phyloP scores from a whole-genome alignment of 192 early-diverging fungal genomes.

The Helicostylum pulchrum region DNA sequence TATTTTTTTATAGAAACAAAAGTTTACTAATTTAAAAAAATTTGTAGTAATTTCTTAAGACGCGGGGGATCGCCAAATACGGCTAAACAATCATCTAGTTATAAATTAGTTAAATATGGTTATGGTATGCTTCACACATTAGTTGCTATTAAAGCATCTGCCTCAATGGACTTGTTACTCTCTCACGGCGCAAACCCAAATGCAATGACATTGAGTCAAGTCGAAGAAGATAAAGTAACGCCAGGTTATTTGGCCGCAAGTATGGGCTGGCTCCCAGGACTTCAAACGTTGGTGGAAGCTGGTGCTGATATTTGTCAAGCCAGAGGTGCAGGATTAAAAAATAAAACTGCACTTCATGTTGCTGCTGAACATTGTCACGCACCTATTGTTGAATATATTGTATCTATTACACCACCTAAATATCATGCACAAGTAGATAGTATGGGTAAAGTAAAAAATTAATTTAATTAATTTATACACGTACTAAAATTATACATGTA shows the following conservation, averaged over 20 bases:
- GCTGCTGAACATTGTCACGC: conserved; percentile 27
- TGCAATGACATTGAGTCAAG: conserved; percentile 25
- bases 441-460: conserved; percentile 13
- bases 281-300: conserved; percentile 29
- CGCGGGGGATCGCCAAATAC: conserved; percentile 38
- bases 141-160: conserved; percentile 22
- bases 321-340: conserved; percentile 20
- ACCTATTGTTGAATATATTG: conserved; percentile 18
- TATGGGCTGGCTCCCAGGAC: conserved; percentile 32
- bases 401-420: conserved; percentile 11
- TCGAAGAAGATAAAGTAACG: conserved; percentile 35
- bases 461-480: neutral
- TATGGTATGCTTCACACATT: conserved; percentile 38
- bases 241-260: conserved; percentile 36
- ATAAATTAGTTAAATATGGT: conserved; percentile 26
- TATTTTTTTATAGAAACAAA: neutral
- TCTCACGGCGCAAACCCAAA: conserved; percentile 37
- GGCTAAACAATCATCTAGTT: conserved; percentile 29
- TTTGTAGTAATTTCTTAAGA: conserved; percentile 32
- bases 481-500: neutral
- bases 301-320: conserved; percentile 25
- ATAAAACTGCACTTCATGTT: conserved; percentile 29
- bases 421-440: conserved; percentile 13
- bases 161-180: conserved; percentile 25
- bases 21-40: neutral